Conservation (phyloP, 331 rosid species). For the Quercus tomentella region DNA sequence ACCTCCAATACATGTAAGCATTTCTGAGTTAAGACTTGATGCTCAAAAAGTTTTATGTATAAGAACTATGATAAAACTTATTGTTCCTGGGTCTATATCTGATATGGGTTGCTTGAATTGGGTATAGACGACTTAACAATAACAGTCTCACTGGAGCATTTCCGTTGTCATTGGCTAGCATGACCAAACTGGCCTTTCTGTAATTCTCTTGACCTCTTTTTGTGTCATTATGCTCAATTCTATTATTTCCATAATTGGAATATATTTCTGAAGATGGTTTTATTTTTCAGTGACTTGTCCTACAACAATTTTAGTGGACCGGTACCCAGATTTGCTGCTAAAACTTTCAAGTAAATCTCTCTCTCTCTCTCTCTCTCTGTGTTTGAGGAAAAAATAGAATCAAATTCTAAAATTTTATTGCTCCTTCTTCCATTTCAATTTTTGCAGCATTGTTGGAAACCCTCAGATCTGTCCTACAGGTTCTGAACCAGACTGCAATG, state of each 20-base stretch:
- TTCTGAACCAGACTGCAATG: constrained; percentile 49
- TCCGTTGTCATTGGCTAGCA: constrained; percentile 52
- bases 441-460: constrained; percentile 53
- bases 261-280: constrained; percentile 19
- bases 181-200: constrained; percentile 61
- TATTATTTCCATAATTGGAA: constrained; percentile 1
- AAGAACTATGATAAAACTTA: too few species aligned
- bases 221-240: neutral
- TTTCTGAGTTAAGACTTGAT: constrained; percentile 9
- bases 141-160: constrained; percentile 48
- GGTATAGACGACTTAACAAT: constrained; percentile 51
- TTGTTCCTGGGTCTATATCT: constrained; percentile 3
- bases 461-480: constrained; percentile 48
- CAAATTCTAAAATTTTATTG: neutral
- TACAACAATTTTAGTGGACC: constrained; percentile 54
- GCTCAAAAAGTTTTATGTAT: neutral
- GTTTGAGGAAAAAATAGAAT: neutral
- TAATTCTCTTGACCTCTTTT: constrained; percentile 21
- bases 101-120: neutral
- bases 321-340: constrained; percentile 47
- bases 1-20: constrained; percentile 52
- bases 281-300: constrained; percentile 50
- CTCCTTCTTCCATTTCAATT: neutral
- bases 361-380: neutral
- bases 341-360: constrained; percentile 42